Base-by-base conservation (phyloP, 176 grass and related monocot genomes). In the Carex littledalei region DNA sequence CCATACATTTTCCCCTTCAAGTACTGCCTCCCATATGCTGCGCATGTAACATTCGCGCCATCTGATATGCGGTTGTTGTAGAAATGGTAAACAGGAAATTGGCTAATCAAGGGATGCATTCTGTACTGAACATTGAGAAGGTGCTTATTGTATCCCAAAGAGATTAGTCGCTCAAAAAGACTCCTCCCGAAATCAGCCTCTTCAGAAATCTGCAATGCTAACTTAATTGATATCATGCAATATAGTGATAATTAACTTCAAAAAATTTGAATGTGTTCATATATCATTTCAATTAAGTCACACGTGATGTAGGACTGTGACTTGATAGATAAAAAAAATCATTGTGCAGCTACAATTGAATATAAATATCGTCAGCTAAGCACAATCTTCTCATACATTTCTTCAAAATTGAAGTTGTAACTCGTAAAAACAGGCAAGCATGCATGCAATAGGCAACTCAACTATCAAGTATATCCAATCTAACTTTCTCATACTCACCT, bases 41-140 rank as follows among this genome's bases (percentile, higher is more conserved):
- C 22, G 9, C 22, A n/a, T 6, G 80, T 81, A 34, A 97, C 94
- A 72, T 97, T 94, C 6, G 78, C 47, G 0, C 87, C 92, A 52
- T 97, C 81, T 2, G 56, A 17, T 1, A 97, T 92, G 32, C 41
- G 76, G 57, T 21, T 57, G 10, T 31, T 43, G 37, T 94, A 97
- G 15, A 93, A 94, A 29, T 65, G 87, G 2, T 37, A 57, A 57
- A 92, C 80, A 0, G 94, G 94, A 83, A 97, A 94, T 76, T 79
- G 91, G 71, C 92, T 97, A 58, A 97, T 97, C 22, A 8, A 54
- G 0, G 94, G 92, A 68, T 94, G 92, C 94, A 97, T 97, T 31
- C 90, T 70, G 79, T 97, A 94, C 78, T 97, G 94, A 41, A 91
- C 54, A 17, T 94, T 18, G 0, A 97, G 89, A 77, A 97, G 92